These are phyloP conservation scores for Zea luxurians DNA, from an alignment of 176 grass and related monocot genomes.

Conservation along the genomic window DNA sequence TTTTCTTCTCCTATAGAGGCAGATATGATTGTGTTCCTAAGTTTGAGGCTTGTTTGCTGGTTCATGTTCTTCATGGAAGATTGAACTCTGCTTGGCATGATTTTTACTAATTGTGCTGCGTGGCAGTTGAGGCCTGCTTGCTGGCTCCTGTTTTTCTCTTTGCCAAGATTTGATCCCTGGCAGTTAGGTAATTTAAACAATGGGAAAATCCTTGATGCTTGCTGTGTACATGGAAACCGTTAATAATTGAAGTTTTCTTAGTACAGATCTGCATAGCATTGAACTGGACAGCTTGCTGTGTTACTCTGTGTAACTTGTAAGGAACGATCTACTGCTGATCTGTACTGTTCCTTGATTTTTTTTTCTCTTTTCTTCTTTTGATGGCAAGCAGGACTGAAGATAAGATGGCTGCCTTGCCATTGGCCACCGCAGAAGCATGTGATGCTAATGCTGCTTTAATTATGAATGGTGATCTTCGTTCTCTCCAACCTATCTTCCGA, in stretches of 20 bases:
- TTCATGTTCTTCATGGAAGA: not conserved
- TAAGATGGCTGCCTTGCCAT: slow-evolving; percentile 55
- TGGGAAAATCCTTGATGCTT: not conserved
- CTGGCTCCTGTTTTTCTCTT: not conserved
- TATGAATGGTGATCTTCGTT: slow-evolving; percentile 55
- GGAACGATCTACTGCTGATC: not conserved
- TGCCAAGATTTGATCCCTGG: not conserved
- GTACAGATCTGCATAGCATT: not conserved
- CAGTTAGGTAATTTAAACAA: not conserved
- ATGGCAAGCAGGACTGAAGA: not conserved
- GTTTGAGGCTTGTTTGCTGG: not conserved
- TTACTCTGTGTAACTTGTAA: not conserved
- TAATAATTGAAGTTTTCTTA: not conserved
- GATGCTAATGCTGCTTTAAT: slow-evolving; percentile 61
- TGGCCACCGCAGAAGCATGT: slow-evolving; percentile 78
- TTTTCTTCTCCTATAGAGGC: not conserved
- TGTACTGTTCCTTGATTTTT: not conserved
- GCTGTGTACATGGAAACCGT: not conserved
- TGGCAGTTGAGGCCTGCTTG: not conserved
- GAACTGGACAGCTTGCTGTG: not conserved
- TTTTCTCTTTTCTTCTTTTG: not conserved
- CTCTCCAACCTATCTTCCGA: slow-evolving; percentile 70
- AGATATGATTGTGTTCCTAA: not conserved
- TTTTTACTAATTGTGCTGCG: not conserved
- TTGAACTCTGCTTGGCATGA: not conserved